Percentiles rank a stretch among this genome's conserved stretches.
These are phyloP conservation scores for Polyporus tsugae DNA, from an alignment of 1,284 basidiomycete genomes.

Conservation along the genomic window DNA sequence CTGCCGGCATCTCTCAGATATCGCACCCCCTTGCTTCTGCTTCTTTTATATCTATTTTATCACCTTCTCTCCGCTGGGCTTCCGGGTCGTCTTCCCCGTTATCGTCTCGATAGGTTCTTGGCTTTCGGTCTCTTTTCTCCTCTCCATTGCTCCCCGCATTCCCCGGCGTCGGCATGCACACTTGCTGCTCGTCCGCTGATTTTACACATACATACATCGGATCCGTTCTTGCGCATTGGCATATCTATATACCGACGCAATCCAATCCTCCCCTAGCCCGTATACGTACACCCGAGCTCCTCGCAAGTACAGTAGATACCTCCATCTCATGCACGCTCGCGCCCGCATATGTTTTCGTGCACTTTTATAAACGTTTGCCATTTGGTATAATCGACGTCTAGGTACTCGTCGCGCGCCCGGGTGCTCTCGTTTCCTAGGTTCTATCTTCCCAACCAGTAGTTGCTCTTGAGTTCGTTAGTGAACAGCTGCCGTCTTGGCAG, in stretches of 20 bases:
- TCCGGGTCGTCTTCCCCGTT: background rate
- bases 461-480: no score
- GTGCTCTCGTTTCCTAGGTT: background rate
- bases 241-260: background rate
- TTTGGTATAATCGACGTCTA: background rate
- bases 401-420: background rate
- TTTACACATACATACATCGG: background rate
- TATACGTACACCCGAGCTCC: no score
- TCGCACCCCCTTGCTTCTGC: background rate
- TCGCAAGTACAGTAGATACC: background rate
- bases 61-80: background rate
- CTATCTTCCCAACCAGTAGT: background rate
- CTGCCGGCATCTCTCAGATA: background rate
- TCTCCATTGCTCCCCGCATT: background rate
- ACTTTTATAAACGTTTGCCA: no score
- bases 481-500: no score
- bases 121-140: background rate
- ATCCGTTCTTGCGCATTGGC: background rate
- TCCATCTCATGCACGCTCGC: background rate
- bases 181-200: background rate
- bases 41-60: constrained; percentile 13
- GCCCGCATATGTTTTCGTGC: background rate
- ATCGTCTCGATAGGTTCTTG: background rate
- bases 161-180: background rate
- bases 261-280: background rate